These are phyloP conservation scores for Saccharata proteae DNA, from an alignment of 2,329 filamentous ascomycete genomes.

Conservation along the genomic window DNA sequence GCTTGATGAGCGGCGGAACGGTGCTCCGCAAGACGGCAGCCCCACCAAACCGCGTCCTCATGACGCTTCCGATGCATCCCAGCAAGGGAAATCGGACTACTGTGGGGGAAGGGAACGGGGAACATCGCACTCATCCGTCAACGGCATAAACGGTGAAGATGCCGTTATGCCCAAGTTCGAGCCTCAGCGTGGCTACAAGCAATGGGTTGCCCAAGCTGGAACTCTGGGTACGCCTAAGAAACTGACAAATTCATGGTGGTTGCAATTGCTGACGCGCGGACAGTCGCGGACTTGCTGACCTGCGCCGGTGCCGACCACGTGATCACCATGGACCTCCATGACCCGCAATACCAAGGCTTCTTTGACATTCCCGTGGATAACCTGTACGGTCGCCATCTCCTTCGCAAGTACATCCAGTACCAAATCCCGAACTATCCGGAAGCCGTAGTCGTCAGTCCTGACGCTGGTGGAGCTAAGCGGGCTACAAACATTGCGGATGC, in stretches of 20 bases:
- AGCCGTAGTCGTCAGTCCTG: conserved; percentile 87
- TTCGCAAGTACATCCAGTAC: conserved; percentile 59
- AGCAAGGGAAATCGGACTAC: conserved; percentile 15
- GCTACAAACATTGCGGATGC: conserved; percentile 91
- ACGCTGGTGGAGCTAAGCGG: conserved; percentile 91
- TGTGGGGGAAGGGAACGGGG: conserved; percentile 10
- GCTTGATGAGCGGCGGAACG: conserved; percentile 44
- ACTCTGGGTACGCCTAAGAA: conserved; percentile 47
- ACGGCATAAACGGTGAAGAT: conserved; percentile 54
- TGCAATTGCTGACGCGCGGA: conserved; percentile 1
- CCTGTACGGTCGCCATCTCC: conserved; percentile 70
- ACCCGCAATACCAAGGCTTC: conserved; percentile 95
- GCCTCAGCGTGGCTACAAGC: conserved; percentile 86
- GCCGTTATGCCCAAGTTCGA: conserved; percentile 49
- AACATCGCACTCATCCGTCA: conserved; percentile 20
- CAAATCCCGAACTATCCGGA: conserved; percentile 75
- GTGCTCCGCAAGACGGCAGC: conserved; percentile 12
- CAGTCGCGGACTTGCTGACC: conserved; percentile 75
- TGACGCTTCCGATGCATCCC: conserved; percentile 15
- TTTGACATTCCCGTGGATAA: conserved; percentile 99
- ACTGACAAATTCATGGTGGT: too few species aligned
- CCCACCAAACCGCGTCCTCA: conserved; percentile 3
- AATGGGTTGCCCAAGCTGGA: conserved; percentile 96
- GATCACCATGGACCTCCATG: conserved; percentile 95
- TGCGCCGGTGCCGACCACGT: conserved; percentile 94